phyloP scores from a whole-genome alignment of 768 basidiomycete genomes.

The Sporobolomyces roseus region DNA sequence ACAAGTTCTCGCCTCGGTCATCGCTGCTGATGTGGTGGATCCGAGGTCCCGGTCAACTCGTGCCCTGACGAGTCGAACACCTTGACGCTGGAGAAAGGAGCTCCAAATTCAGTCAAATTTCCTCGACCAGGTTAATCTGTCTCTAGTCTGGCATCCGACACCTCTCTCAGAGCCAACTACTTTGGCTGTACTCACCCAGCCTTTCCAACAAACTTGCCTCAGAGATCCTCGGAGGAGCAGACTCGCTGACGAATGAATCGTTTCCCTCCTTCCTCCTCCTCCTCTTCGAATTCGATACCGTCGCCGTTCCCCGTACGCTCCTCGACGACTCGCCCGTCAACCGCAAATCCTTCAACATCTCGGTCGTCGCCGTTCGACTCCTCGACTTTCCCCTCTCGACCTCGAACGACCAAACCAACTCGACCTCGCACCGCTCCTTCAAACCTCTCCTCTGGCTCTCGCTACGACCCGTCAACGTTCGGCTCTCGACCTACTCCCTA shows the following conservation, averaged over 20 bases:
- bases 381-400: neutral
- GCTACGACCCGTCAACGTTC: neutral
- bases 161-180: neutral
- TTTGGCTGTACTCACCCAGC: no score
- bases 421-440: neutral
- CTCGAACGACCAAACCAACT: neutral
- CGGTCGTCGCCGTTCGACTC: neutral
- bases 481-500: neutral
- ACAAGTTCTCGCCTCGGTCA: slow-evolving; percentile 1
- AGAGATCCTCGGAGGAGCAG: neutral
- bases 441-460: neutral
- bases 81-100: no score
- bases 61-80: no score
- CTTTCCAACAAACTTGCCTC: no score
- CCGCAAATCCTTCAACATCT: neutral
- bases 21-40: no score
- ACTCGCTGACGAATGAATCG: slow-evolving; percentile 10
- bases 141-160: neutral
- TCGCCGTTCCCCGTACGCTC: no score
- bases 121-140: neutral
- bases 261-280: neutral
- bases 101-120: no score
- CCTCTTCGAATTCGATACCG: neutral
- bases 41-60: no score
- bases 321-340: neutral